phyloP scores from a whole-genome alignment of 495 filamentous ascomycete genomes.

The Thermothielavioides terrestris region DNA sequence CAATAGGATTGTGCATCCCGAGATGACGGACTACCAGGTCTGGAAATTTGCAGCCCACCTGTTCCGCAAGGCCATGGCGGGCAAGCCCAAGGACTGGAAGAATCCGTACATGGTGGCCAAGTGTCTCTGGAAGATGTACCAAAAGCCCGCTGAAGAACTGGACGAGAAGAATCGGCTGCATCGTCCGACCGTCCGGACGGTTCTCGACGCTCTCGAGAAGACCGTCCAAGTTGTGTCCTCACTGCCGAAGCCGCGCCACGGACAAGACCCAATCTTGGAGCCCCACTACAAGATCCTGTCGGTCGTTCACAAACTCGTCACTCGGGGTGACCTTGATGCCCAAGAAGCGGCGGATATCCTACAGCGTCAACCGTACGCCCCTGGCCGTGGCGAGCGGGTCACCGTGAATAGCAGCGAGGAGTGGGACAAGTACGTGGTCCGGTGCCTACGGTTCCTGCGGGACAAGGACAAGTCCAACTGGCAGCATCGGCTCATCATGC shows the following conservation, averaged over 20 bases:
- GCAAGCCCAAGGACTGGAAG: slow-evolving; percentile 80
- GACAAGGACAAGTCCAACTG: slow-evolving; percentile 89
- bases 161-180: slow-evolving; percentile 33
- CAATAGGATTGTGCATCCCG: slow-evolving; percentile 59
- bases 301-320: slow-evolving; percentile 73
- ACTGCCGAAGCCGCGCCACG: slow-evolving; percentile 71
- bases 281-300: slow-evolving; percentile 95
- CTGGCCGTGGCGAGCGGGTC: slow-evolving; percentile 28
- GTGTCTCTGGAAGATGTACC: slow-evolving; percentile 91
- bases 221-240: slow-evolving; percentile 55
- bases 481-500: slow-evolving; percentile 88
- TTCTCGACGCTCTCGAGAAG: slow-evolving; percentile 56
- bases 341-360: slow-evolving; percentile 38
- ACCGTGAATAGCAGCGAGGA: slow-evolving; percentile 44
- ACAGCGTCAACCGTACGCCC: slow-evolving; percentile 37
- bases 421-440: slow-evolving; percentile 70
- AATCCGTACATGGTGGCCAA: slow-evolving; percentile 88
- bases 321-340: slow-evolving; percentile 33
- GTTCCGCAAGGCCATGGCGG: slow-evolving; percentile 63
- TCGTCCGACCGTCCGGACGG: slow-evolving; percentile 45
- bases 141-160: slow-evolving; percentile 46
- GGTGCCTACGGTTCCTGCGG: slow-evolving; percentile 63
- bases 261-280: slow-evolving; percentile 79
- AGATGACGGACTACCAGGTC: slow-evolving; percentile 65
- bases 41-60: slow-evolving; percentile 80